These are phyloP conservation scores for Fusarium pseudonygamai DNA, from an alignment of 2,329 filamentous ascomycete species.

Conservation along the genomic window DNA sequence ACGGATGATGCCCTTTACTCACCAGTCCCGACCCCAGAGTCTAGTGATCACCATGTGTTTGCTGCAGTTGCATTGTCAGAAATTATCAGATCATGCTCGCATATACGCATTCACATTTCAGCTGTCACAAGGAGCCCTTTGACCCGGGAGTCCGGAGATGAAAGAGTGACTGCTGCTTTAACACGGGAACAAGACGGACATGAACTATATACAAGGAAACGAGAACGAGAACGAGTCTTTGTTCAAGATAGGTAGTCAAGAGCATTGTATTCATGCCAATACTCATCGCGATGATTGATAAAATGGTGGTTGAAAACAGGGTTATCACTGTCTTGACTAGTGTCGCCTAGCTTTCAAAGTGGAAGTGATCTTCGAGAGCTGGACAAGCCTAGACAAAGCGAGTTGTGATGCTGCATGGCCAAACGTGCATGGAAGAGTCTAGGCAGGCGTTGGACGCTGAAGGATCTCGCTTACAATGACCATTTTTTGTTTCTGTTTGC, in stretches of 20 bases:
- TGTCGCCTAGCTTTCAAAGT: conserved; percentile 1
- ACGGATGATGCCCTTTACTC: not conserved
- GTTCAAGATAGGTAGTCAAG: not conserved
- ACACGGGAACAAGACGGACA: not conserved
- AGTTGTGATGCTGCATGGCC: not conserved
- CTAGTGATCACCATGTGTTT: not conserved
- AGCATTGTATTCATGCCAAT: not conserved
- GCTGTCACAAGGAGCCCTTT: not conserved
- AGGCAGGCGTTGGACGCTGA: not conserved
- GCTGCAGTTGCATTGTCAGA: not conserved
- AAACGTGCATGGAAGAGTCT: conserved; percentile 15
- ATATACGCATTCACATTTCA: not conserved
- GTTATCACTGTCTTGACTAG: not conserved
- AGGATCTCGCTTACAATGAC: not conserved
- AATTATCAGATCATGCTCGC: conserved; percentile 4
- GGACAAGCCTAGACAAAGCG: not conserved
- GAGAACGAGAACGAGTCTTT: not conserved
- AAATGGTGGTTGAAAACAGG: conserved; percentile 1
- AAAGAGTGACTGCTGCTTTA: not conserved
- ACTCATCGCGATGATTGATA: not conserved
- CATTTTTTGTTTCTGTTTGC: conserved; percentile 4
- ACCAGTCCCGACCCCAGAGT: not conserved
- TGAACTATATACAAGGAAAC: not conserved
- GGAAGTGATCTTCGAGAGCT: conserved; percentile 27
- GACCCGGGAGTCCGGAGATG: not conserved